Percentiles rank a stretch among this genome's conserved stretches.
Conservation (phyloP, 331 rosid species). For the Ulmus americana region DNA sequence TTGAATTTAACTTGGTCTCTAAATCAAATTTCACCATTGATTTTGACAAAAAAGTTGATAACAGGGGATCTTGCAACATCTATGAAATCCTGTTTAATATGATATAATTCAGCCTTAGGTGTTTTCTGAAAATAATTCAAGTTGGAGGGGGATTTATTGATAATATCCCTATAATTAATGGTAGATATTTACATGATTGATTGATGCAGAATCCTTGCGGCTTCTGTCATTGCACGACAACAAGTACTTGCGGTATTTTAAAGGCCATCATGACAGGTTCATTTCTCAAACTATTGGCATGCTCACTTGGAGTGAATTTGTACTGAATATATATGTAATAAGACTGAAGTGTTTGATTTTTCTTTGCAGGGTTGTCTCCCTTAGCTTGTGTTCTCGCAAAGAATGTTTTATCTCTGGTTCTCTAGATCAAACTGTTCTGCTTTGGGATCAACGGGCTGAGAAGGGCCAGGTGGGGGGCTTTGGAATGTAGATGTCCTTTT, state of each 20-base stretch:
- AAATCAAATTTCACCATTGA: too few species aligned
- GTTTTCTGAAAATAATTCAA: too few species aligned
- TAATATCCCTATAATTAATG: too few species aligned
- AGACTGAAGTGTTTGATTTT: not conserved
- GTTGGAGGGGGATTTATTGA: too few species aligned
- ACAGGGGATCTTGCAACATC: too few species aligned
- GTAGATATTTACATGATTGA: conserved; percentile 13
- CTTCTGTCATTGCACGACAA: conserved; percentile 87
- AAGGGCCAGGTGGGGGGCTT: conserved; percentile 71
- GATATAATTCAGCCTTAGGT: too few species aligned
- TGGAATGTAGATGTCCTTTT: conserved; percentile 8
- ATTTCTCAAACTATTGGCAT: conserved; percentile 2
- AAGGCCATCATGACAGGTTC: conserved; percentile 97
- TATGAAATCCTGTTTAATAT: too few species aligned
- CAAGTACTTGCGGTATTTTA: conserved; percentile 89
- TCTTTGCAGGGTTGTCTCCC: conserved; percentile 73
- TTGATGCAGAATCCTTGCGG: conserved; percentile 72
- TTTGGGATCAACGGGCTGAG: conserved; percentile 94
- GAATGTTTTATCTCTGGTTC: conserved; percentile 93
- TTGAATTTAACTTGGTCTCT: too few species aligned
- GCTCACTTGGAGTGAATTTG: conserved; percentile 6
- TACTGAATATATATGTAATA: conserved; percentile 1
- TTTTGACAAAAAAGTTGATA: too few species aligned
- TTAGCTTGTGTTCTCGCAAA: conserved; percentile 75
- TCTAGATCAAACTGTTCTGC: conserved; percentile 82